phyloP scores from a whole-genome alignment of 2,329 filamentous ascomycete genomes.

The Phoma sp. region DNA sequence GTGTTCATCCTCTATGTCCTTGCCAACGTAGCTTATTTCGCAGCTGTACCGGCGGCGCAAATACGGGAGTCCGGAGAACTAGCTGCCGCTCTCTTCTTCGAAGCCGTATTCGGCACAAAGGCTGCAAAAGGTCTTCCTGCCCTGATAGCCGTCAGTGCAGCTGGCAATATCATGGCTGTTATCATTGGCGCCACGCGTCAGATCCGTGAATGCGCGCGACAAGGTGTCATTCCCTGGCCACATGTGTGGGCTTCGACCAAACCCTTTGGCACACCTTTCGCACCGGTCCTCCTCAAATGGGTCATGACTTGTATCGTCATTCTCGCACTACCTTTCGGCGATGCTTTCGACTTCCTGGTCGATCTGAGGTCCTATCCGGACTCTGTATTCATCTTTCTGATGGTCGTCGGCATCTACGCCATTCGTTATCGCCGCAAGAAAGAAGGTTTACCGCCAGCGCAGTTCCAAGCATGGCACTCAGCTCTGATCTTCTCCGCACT shows the following conservation, averaged over 20 bases:
- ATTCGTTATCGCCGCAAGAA: slow-evolving; percentile 35
- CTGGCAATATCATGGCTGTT: slow-evolving; percentile 39
- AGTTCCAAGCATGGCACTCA: slow-evolving; percentile 33
- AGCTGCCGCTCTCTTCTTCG: slow-evolving; percentile 65
- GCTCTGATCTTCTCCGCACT: slow-evolving; percentile 33
- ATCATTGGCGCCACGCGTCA: slow-evolving; percentile 39
- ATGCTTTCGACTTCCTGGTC: slow-evolving; percentile 70
- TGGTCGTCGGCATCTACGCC: slow-evolving; percentile 35
- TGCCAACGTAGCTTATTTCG: slow-evolving; percentile 35
- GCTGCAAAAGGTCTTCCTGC: slow-evolving; percentile 62
- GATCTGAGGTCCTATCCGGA: slow-evolving; percentile 38
- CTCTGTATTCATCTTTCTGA: slow-evolving; percentile 32
- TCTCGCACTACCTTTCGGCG: slow-evolving; percentile 61
- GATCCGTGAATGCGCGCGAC: slow-evolving; percentile 38
- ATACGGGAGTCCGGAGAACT: slow-evolving; percentile 61
- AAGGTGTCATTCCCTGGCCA: slow-evolving; percentile 38
- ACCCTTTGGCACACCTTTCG: slow-evolving; percentile 68
- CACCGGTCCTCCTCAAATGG: slow-evolving; percentile 57
- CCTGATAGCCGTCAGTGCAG: slow-evolving; percentile 34
- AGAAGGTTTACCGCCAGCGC: slow-evolving; percentile 30
- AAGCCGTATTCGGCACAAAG: slow-evolving; percentile 63
- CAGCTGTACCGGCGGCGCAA: slow-evolving; percentile 50
- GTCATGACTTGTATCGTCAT: slow-evolving; percentile 37
- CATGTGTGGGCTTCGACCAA: slow-evolving; percentile 67
- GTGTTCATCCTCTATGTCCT: slow-evolving; percentile 52